Evolutionary conservation across 305 asterid genomes (phyloP).

Genomic region (Ilex paraguariensis): DNA sequence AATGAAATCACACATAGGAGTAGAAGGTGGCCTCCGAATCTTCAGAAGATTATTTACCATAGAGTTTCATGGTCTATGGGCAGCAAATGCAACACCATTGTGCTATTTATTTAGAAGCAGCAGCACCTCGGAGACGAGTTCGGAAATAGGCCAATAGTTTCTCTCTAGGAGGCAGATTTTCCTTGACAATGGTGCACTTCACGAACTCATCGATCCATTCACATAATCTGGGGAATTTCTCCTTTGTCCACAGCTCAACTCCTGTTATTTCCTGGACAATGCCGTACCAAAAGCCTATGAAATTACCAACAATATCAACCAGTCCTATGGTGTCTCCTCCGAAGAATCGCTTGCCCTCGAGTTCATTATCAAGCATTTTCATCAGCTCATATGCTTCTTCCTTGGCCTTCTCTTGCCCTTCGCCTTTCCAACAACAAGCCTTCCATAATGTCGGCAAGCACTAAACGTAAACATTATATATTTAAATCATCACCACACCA

Average conservation of each 20-base stretch:
- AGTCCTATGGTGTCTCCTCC: conserved; percentile 31
- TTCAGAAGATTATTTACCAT: too few species aligned
- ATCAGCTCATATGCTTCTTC: conserved; percentile 20
- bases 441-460: conserved; percentile 16
- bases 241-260: conserved; percentile 11
- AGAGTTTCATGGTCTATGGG: too few species aligned
- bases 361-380: conserved; percentile 19
- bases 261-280: conserved; percentile 15
- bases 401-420: conserved; percentile 17
- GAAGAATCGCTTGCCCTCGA: conserved; percentile 26
- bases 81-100: too few species aligned
- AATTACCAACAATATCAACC: conserved; percentile 26
- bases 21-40: too few species aligned
- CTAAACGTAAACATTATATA: conserved; percentile 4
- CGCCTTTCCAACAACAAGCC: conserved; percentile 19
- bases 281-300: conserved; percentile 22
- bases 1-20: too few species aligned
- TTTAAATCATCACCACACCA: too few species aligned
- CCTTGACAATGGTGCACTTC: conserved; percentile 5
- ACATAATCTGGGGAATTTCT: conserved; percentile 15
- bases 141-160: background rate
- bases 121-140: background rate
- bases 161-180: conserved; percentile 13
- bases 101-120: too few species aligned
- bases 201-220: conserved; percentile 15